A percentile compares a stretch with the other conserved stretches of the same genome.
phyloP scores from a whole-genome alignment of 2,329 filamentous ascomycete species.

The Dissoconium aciculare region DNA sequence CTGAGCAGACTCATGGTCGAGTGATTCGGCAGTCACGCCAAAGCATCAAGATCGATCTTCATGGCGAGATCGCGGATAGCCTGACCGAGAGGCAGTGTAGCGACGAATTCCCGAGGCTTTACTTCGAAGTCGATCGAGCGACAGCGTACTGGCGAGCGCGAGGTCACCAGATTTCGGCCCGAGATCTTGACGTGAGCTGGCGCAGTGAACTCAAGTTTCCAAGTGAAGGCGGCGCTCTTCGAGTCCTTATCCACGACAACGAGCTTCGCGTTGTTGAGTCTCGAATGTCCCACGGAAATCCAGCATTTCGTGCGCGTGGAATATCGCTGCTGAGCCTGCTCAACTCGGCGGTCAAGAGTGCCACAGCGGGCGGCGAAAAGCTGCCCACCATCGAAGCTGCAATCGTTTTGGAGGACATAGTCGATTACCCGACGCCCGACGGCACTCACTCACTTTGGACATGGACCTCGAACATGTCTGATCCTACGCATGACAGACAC shows the following conservation, averaged over 20 bases:
- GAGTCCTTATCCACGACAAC: conserved; percentile 18
- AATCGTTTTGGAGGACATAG: conserved; percentile 32
- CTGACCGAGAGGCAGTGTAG: conserved; percentile 10
- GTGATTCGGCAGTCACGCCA: no score
- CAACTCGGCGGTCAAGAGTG: conserved; percentile 30
- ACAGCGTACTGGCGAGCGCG: conserved; percentile 11
- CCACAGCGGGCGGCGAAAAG: conserved; percentile 22
- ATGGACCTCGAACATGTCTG: conserved; percentile 8
- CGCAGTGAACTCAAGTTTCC: conserved; percentile 7
- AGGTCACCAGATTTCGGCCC: conserved; percentile 9
- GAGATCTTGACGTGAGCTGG: conserved; percentile 14
- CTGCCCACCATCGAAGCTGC: conserved; percentile 36
- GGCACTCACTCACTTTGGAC: conserved; percentile 14
- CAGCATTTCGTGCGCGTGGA: conserved; percentile 13
- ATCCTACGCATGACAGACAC: conserved; percentile 23
- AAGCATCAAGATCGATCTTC: background rate
- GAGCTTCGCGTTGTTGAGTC: conserved; percentile 17
- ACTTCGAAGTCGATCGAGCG: conserved; percentile 18
- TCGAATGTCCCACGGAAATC: conserved; percentile 13
- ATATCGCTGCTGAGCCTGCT: conserved; percentile 31
- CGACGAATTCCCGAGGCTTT: conserved; percentile 17
- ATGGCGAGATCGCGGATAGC: background rate
- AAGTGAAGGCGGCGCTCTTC: conserved; percentile 13
- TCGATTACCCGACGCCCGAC: conserved; percentile 5
- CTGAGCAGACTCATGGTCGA: no score